Percentiles rank a stretch among this genome's conserved stretches.
Conservation (phyloP, 2,329 filamentous ascomycete genomes). For the Paracoccidioides lutzii region DNA sequence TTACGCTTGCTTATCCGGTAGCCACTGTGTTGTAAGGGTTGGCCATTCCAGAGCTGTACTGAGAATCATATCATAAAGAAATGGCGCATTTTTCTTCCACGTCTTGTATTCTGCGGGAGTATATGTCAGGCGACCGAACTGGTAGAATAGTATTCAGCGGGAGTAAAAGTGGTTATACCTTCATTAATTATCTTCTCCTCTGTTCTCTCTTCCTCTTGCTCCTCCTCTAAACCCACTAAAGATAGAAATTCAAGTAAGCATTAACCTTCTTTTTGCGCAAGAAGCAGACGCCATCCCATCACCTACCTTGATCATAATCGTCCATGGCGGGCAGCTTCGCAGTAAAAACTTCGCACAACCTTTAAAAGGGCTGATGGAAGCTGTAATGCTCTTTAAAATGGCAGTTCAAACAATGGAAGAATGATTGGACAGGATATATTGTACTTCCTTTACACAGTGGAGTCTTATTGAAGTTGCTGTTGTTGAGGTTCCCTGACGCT, state of each 20-base stretch:
- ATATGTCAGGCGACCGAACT: not conserved
- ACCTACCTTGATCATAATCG: slow-evolving; percentile 6
- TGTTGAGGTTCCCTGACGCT: not conserved
- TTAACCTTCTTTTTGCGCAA: not conserved
- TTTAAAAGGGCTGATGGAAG: too few relatives aligned
- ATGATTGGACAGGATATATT: not conserved
- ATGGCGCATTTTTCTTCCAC: slow-evolving; percentile 99
- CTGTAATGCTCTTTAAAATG: not conserved
- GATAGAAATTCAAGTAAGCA: not conserved
- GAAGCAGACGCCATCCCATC: slow-evolving; percentile 10
- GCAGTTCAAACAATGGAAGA: not conserved
- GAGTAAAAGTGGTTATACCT: slow-evolving; percentile 37
- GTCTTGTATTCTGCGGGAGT: slow-evolving; percentile 83
- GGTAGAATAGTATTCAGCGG: not conserved
- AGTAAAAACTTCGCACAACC: not conserved
- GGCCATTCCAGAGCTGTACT: slow-evolving; percentile 95
- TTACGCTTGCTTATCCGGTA: slow-evolving; percentile 78
- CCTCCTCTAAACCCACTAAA: slow-evolving; percentile 22
- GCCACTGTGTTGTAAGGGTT: slow-evolving; percentile 94
- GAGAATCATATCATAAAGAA: slow-evolving; percentile 95
- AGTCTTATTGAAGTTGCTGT: not conserved
- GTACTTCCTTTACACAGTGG: not conserved
- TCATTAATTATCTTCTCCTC: slow-evolving; percentile 91
- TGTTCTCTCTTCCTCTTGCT: slow-evolving; percentile 59
- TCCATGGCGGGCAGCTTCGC: slow-evolving; percentile 2